Percentiles rank a stretch among this genome's conserved stretches.
Evolutionary conservation across 2,329 filamentous ascomycete genomes (phyloP).

Genomic region (Alternaria tenuissima): DNA sequence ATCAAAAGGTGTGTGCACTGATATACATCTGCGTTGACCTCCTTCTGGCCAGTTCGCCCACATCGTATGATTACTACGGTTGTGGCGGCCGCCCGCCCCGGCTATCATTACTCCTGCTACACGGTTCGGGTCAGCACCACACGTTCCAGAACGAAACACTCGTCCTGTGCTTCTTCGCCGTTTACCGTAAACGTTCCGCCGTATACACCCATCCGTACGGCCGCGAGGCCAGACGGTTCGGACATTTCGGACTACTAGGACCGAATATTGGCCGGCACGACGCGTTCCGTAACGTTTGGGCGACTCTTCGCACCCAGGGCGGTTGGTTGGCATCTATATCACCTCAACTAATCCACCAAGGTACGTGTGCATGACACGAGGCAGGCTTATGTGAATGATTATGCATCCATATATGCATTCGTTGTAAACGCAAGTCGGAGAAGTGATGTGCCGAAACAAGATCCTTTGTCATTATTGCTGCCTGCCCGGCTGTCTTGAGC

Average conservation of each 20-base stretch:
- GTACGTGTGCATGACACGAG: conserved; percentile 1
- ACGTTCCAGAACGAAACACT: conserved; percentile 1
- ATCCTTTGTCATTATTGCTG: conserved; percentile 4
- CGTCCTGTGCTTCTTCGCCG: not conserved
- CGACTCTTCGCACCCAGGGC: not conserved
- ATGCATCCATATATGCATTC: not conserved
- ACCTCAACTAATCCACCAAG: not conserved
- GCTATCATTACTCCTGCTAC: conserved; percentile 1
- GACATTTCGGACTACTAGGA: not conserved
- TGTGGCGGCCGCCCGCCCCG: conserved; percentile 4
- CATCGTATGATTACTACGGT: conserved; percentile 7
- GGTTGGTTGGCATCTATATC: not conserved
- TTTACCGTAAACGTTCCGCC: not conserved
- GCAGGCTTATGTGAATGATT: conserved; percentile 1
- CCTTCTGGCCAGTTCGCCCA: not conserved
- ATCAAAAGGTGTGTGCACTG: conserved; percentile 1
- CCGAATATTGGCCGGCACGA: conserved; percentile 5
- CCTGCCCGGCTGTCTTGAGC: conserved; percentile 3
- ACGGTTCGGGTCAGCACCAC: not conserved
- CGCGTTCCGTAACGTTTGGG: conserved; percentile 1
- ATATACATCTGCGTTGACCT: conserved; percentile 1
- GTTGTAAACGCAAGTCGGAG: not conserved
- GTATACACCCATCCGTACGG: not conserved
- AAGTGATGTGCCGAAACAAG: not conserved
- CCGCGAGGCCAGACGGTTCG: not conserved